A percentile compares a stretch with the other conserved stretches of the same genome.
Evolutionary conservation across 2,329 filamentous ascomycete genomes (phyloP).

Genomic region (Talaromyces atroroseus): DNA sequence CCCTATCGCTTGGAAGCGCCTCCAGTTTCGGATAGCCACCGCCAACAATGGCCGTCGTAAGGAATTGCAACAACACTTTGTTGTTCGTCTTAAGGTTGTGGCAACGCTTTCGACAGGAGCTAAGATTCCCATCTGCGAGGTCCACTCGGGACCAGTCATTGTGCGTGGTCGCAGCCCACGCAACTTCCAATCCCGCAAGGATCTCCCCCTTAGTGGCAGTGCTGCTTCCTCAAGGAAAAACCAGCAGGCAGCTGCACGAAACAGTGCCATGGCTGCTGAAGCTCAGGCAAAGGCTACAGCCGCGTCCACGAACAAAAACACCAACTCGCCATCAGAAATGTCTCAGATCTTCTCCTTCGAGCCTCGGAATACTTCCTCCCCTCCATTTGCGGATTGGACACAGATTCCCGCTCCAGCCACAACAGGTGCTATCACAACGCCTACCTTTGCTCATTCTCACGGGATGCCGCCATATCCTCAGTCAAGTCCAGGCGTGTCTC

Average conservation of each 20-base stretch:
- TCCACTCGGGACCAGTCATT: conserved; percentile 83
- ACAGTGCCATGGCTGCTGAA: conserved; percentile 27
- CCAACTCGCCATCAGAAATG: conserved; percentile 26
- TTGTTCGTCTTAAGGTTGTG: conserved; percentile 78
- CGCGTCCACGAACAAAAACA: conserved; percentile 24
- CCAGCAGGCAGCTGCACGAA: conserved; percentile 12
- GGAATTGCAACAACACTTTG: conserved; percentile 94
- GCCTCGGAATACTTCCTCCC: conserved; percentile 19
- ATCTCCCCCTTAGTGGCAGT: conserved; percentile 78
- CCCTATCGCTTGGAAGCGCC: conserved; percentile 85
- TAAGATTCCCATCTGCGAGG: conserved; percentile 75
- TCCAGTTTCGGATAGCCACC: conserved; percentile 92
- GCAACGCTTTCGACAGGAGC: conserved; percentile 78
- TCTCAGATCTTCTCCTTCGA: conserved; percentile 17
- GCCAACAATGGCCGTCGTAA: conserved; percentile 93
- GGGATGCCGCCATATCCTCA: conserved; percentile 42
- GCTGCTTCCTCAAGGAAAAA: conserved; percentile 73
- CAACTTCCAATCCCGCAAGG: conserved; percentile 91
- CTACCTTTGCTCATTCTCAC: conserved; percentile 18
- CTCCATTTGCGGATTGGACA: conserved; percentile 31
- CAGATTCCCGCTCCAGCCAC: conserved; percentile 26
- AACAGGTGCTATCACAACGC: conserved; percentile 15
- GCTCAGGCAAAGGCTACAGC: conserved; percentile 28
- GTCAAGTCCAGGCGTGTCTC: conserved; percentile 48
- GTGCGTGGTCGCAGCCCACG: conserved; percentile 87